These are phyloP conservation scores for Shiraia bambusicola DNA, from an alignment of 2,329 filamentous ascomycete genomes.

Conservation along the genomic window DNA sequence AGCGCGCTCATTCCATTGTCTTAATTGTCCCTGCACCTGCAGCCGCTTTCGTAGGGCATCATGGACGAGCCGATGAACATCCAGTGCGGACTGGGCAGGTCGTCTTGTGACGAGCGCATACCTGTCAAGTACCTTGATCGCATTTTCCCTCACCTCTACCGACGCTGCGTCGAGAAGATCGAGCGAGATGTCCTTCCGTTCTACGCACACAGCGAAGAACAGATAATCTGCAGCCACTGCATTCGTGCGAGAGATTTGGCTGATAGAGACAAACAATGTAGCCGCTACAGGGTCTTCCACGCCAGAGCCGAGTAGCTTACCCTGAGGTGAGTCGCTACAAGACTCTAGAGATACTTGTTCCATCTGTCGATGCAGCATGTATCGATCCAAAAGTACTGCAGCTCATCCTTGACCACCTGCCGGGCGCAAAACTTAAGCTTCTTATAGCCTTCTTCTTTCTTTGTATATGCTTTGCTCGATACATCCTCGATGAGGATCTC, in stretches of 20 bases:
- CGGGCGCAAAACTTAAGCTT: conserved; percentile 24
- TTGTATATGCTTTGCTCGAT: conserved; percentile 9
- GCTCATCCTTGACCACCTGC: conserved; percentile 18
- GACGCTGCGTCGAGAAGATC: conserved; percentile 17
- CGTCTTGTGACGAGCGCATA: conserved; percentile 15
- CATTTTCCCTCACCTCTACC: background rate
- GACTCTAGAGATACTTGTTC: no score
- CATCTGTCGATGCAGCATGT: conserved; percentile 27
- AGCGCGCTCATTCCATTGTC: conserved; percentile 9
- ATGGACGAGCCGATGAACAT: conserved; percentile 18
- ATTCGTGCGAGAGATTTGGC: conserved; percentile 27
- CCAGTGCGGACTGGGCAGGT: conserved; percentile 9
- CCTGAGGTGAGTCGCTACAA: no score
- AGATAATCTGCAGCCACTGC: conserved; percentile 41
- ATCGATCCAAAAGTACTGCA: conserved; percentile 26
- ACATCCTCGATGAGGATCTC: conserved; percentile 33
- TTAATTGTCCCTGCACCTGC: conserved; percentile 2
- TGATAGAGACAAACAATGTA: conserved; percentile 48
- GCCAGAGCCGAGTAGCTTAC: no score
- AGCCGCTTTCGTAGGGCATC: conserved; percentile 9
- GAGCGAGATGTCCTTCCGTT: conserved; percentile 19
- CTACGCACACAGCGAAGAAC: conserved; percentile 45
- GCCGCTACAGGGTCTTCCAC: conserved; percentile 44
- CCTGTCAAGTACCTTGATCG: conserved; percentile 6
- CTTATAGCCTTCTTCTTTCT: conserved; percentile 13